Percentiles rank a stretch among this genome's conserved stretches.
These are phyloP conservation scores for Oenanthe sinensis DNA, from an alignment of 129 eudicot species.

Conservation along the genomic window DNA sequence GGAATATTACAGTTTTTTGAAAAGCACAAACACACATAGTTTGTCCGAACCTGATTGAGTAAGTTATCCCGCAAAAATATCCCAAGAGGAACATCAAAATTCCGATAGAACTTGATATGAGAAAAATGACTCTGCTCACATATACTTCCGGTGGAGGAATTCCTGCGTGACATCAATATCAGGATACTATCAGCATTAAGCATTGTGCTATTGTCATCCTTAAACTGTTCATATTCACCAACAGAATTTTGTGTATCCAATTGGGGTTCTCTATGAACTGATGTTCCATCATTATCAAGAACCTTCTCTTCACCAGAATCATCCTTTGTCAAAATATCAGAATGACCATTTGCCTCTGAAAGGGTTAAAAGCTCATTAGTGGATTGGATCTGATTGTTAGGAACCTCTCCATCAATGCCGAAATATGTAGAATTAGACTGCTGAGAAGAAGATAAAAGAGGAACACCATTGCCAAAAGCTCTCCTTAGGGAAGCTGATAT, in stretches of 20 bases:
- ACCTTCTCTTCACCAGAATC: slow-evolving; percentile 20
- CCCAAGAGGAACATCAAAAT: slow-evolving; percentile 82
- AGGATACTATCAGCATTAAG: slow-evolving; percentile 77
- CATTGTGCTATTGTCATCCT: slow-evolving; percentile 52
- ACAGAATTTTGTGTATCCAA: slow-evolving; percentile 20
- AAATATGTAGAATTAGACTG: slow-evolving; percentile 29
- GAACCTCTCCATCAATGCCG: slow-evolving; percentile 26
- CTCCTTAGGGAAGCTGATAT: slow-evolving; percentile 45
- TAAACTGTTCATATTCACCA: slow-evolving; percentile 29
- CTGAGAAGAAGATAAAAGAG: slow-evolving; percentile 42
- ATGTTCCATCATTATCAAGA: slow-evolving; percentile 4
- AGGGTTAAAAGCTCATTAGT: slow-evolving; percentile 18
- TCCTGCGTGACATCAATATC: slow-evolving; percentile 73
- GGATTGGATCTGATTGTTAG: slow-evolving; percentile 21
- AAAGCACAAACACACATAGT: not conserved
- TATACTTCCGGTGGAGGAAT: slow-evolving; percentile 54
- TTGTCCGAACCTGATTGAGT: slow-evolving; percentile 64
- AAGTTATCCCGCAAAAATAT: slow-evolving; percentile 67
- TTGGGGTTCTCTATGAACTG: slow-evolving; percentile 8
- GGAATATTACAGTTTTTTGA: not conserved
- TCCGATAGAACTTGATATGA: slow-evolving; percentile 77
- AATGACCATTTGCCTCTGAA: slow-evolving; percentile 24
- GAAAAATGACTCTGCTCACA: slow-evolving; percentile 85
- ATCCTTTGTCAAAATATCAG: slow-evolving; percentile 27
- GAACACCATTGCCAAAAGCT: slow-evolving; percentile 36